Evolutionary conservation across 371 early-diverging fungal species (phyloP).

Genomic region (Rhizopus delemar): DNA sequence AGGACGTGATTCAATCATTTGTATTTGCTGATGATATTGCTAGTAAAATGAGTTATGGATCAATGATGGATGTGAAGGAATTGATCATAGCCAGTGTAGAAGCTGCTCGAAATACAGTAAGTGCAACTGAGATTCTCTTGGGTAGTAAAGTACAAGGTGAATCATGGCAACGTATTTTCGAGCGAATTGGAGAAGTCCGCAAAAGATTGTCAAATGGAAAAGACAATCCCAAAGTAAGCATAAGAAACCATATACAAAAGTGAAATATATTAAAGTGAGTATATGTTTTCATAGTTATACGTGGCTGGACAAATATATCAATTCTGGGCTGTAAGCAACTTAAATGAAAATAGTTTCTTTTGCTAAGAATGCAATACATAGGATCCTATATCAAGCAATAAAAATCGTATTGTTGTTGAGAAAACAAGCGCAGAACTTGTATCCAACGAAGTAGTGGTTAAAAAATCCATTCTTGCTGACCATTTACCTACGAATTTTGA

Average conservation of each 20-base stretch:
- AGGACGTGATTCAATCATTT: constrained; percentile 48
- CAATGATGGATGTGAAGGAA: constrained; percentile 54
- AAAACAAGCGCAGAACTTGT: constrained; percentile 38
- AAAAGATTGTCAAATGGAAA: constrained; percentile 32
- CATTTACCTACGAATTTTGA: constrained; percentile 55
- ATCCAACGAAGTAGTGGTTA: constrained; percentile 44
- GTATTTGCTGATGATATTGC: constrained; percentile 57
- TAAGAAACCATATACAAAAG: neutral
- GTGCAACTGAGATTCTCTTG: constrained; percentile 40
- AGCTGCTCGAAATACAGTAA: constrained; percentile 33
- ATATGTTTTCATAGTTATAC: constrained; percentile 29
- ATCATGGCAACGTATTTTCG: constrained; percentile 45
- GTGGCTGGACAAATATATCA: constrained; percentile 54
- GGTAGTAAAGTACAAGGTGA: constrained; percentile 32
- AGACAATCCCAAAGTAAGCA: constrained; percentile 48
- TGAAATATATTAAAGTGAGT: neutral
- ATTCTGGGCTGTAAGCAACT: constrained; percentile 46
- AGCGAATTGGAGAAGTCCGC: constrained; percentile 41
- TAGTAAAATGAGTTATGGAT: constrained; percentile 53
- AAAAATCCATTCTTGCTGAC: constrained; percentile 47
- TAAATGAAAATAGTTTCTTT: neutral
- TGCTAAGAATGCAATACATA: constrained; percentile 6
- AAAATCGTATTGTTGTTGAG: constrained; percentile 51
- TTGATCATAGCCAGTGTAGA: constrained; percentile 50
- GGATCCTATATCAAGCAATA: constrained; percentile 50